Conservation (phyloP, 2,329 filamentous ascomycete species). For the Aspergillus calidoustus region DNA sequence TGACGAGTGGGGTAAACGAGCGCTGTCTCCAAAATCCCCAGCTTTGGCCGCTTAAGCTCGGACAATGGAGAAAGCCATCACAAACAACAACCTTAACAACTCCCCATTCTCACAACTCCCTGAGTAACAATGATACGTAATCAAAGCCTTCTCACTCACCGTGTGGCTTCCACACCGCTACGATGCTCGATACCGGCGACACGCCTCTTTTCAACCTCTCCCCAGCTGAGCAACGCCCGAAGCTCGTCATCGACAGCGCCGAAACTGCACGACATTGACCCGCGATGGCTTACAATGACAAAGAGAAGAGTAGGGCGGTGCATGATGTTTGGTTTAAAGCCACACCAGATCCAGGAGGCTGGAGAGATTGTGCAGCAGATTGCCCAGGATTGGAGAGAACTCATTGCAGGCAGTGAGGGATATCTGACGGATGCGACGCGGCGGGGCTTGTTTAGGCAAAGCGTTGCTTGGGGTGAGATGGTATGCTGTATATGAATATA, state of each 20-base stretch:
- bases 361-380: slow-evolving; percentile 64
- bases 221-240: slow-evolving; percentile 23
- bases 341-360: slow-evolving; percentile 61
- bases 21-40: background rate
- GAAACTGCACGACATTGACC: slow-evolving; percentile 43
- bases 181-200: slow-evolving; percentile 9
- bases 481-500: slow-evolving; percentile 47
- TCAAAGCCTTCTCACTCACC: slow-evolving; percentile 25
- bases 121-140: slow-evolving; percentile 29
- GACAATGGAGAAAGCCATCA: background rate
- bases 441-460: slow-evolving; percentile 66
- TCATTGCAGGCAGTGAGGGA: slow-evolving; percentile 75
- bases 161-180: slow-evolving; percentile 20
- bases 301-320: slow-evolving; percentile 73
- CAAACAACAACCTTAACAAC: slow-evolving; percentile 1
- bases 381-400: slow-evolving; percentile 69
- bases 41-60: slow-evolving; percentile 8
- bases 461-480: slow-evolving; percentile 86
- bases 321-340: slow-evolving; percentile 72
- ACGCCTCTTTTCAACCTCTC: slow-evolving; percentile 30
- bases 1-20: slow-evolving; percentile 16
- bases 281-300: slow-evolving; percentile 72
- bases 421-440: slow-evolving; percentile 69
- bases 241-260: slow-evolving; percentile 13
- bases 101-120: slow-evolving; percentile 1